Evolutionary conservation across 345 rosid genomes (phyloP), one percentile per base, ranked within the genome.

Genomic region (Cardamine occulta): DNA sequence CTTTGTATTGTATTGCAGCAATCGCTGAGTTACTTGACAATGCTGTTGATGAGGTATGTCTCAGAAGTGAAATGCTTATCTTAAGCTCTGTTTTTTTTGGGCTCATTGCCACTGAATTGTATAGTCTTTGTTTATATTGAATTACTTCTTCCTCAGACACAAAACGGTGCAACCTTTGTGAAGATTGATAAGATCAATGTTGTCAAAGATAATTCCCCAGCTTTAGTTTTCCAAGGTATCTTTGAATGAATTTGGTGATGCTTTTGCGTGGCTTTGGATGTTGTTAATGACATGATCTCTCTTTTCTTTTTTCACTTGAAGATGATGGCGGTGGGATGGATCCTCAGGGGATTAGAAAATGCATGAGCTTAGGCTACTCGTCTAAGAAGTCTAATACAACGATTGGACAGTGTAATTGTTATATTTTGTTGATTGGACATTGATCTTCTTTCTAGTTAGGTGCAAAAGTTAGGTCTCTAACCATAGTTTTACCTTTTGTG

Each of bases 241-340:
- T 26, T 17, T 57, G 26, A 54, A 31, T 53, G 29, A 40, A 35
- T 29, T 40, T 17, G 32, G 17, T 62, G 75, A 34, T 62, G 40
- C 31, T 54, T 74, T 61, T 52, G 23, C 1, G 28, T 1, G 26
- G 32, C 42, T 63, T 54, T 31, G 31, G 56, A 63, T 62, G 58
- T 62, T 54, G 52, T 44, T 55, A 21, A 31, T 65, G 35, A 63
- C 14, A 40, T 35, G 10, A 7, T 51, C 66, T 34, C 32, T 12
- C n/a, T n/a, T 18, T 49, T 49, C 18, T 1, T 48, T 49, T 19
- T 19, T 9, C 54, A 18, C 68, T 53, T 79, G 65, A 81, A 93
- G 98, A 93, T 87, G 97, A 93, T 82, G 98, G 96, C n/a, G 90
- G 94, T 70, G 98, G 98, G 71, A 93, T 93, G 97, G 85, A 85